Evolutionary conservation across 2,329 filamentous ascomycete species (phyloP), one percentile per base, ranked within the genome.

Genomic region (Pseudocercospora eumusae): DNA sequence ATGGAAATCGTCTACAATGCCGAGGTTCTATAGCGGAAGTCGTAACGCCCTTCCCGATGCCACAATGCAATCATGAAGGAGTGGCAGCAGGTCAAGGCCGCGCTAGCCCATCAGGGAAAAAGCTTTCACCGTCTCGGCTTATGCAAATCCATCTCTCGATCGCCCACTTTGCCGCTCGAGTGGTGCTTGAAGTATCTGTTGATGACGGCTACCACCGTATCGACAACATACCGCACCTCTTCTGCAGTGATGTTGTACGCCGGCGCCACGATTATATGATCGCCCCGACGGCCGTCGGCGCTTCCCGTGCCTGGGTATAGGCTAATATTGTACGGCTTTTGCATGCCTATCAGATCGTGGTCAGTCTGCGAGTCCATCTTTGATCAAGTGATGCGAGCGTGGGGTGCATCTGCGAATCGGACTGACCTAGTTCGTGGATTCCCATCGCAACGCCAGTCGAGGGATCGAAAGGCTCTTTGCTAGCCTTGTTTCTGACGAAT

Each of bases 221-320:
- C 76, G 1, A 84, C 84, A 57, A 89, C 83, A 23, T 77, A 70
- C 13, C 84, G 79, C 56, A 90, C 77, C 20, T 89, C 85, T 7
- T 78, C 78, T 47, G 76, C 75, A 0, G 81, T 85, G 21, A 88
- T 80, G 49, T 84, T 91, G 75, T 86, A 91, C 0, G 89, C 82
- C 4, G 90, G 90, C 1, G 88, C 84, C 10, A 93, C 69, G 25
- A 92, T 80, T 36, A 91, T 78, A 73, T 91, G 88, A 69, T 93
- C 90, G 9, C 89, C 89, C 1, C 72, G 71, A n/a, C 73, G 70
- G 1, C 83, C 79, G 49, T 90, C 86, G 0, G 79, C 83, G 0
- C 85, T 86, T 1, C 88, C 88, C 0, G 77, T 76, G 0, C 87
- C 87, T 1, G 86, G 85, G 70, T 91, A 91, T 2, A 91, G 70